phyloP scores from a whole-genome alignment of 805 yeast genomes.

The Danielia oregonensis region DNA sequence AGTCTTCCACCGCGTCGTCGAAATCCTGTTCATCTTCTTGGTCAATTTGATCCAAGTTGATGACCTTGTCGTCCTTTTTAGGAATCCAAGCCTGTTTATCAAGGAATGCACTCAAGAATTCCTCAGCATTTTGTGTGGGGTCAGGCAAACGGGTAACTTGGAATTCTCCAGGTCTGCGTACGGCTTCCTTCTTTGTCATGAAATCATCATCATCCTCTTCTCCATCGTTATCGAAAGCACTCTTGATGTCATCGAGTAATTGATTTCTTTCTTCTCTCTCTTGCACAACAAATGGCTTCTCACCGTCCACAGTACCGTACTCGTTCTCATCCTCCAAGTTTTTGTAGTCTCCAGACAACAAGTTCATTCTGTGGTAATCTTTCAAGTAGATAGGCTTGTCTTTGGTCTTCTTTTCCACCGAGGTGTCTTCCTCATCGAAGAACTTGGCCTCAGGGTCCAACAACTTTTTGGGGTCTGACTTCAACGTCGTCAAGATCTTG shows the following conservation, averaged over 20 bases:
- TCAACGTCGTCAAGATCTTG: constrained; percentile 67
- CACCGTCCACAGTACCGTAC: constrained; percentile 44
- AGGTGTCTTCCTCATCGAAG: constrained; percentile 61
- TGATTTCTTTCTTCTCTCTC: constrained; percentile 72
- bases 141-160: constrained; percentile 56
- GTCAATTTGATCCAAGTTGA: constrained; percentile 48
- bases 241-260: constrained; percentile 73
- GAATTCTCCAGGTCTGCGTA: constrained; percentile 14
- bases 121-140: constrained; percentile 51
- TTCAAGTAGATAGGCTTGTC: constrained; percentile 80
- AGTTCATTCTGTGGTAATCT: constrained; percentile 85
- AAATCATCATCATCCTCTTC: constrained; percentile 46
- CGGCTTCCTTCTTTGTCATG: constrained; percentile 51
- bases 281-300: constrained; percentile 69
- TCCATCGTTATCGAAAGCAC: constrained; percentile 48
- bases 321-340: constrained; percentile 48
- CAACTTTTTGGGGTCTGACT: constrained; percentile 59
- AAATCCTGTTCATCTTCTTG: constrained; percentile 75
- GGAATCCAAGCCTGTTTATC: constrained; percentile 89
- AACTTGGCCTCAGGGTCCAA: constrained; percentile 69
- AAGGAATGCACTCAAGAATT: constrained; percentile 70
- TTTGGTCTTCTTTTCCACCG: constrained; percentile 16
- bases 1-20: constrained; percentile 86
- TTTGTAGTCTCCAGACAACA: constrained; percentile 62
- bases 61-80: constrained; percentile 54